phyloP scores from a whole-genome alignment of 2,329 filamentous ascomycete genomes.

The Chaetomium sp. region DNA sequence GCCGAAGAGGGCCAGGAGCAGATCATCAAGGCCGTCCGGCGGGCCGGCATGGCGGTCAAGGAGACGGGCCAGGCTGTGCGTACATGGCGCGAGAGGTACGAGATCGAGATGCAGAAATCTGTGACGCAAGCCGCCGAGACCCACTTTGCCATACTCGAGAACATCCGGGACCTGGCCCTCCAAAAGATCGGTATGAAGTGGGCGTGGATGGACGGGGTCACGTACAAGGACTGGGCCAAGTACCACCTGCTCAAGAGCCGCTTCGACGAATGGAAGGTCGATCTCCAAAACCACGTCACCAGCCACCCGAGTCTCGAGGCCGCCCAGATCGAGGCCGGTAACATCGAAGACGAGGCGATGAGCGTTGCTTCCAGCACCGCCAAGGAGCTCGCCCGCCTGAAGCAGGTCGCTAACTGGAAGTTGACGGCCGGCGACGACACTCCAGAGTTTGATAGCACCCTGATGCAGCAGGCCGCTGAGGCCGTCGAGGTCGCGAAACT shows the following conservation, averaged over 20 bases:
- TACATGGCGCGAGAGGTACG: conserved; percentile 73
- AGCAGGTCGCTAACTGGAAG: conserved; percentile 85
- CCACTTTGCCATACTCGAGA: conserved; percentile 79
- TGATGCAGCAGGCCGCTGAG: conserved; percentile 54
- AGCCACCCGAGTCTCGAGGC: conserved; percentile 70
- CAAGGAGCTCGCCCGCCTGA: conserved; percentile 76
- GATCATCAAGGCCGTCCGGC: conserved; percentile 57
- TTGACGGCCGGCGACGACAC: conserved; percentile 71
- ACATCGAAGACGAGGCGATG: conserved; percentile 78
- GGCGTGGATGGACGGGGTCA: conserved; percentile 94
- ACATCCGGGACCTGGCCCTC: conserved; percentile 79
- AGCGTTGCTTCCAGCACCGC: conserved; percentile 74
- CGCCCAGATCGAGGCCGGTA: conserved; percentile 61
- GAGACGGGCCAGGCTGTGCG: conserved; percentile 75
- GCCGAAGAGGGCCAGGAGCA: conserved; percentile 47
- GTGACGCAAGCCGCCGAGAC: conserved; percentile 74
- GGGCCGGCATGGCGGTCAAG: conserved; percentile 73
- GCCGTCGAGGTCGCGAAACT: conserved; percentile 32
- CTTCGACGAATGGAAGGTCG: conserved; percentile 80
- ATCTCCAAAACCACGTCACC: conserved; percentile 75
- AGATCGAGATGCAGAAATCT: conserved; percentile 67
- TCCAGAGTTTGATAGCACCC: conserved; percentile 75
- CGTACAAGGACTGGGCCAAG: conserved; percentile 96
- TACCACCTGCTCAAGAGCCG: conserved; percentile 86
- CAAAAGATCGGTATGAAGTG: conserved; percentile 93